phyloP scores from a whole-genome alignment of 352 stramenopile species.

The Stephanocyclus meneghinianus region DNA sequence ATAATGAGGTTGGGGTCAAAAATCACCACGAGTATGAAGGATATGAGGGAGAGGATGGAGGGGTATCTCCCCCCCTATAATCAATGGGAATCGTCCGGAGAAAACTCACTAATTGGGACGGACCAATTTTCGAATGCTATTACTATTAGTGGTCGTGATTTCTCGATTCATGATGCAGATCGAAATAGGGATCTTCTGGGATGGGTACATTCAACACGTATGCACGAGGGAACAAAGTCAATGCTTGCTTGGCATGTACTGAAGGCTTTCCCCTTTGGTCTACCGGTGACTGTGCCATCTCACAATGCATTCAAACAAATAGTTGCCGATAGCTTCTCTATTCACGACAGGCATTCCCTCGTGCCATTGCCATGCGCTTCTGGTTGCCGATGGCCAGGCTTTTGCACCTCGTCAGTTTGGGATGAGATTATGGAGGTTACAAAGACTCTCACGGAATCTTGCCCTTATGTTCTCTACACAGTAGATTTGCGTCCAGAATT shows the following conservation, averaged over 20 bases:
- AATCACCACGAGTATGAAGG: slow-evolving; percentile 42
- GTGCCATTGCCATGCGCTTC: slow-evolving; percentile 41
- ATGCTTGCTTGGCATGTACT: slow-evolving; percentile 52
- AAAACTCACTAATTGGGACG: not conserved
- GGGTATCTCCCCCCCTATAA: slow-evolving; percentile 28
- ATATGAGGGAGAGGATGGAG: slow-evolving; percentile 39
- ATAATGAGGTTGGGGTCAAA: slow-evolving; percentile 48
- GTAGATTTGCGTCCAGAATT: slow-evolving; percentile 57
- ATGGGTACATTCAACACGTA: slow-evolving; percentile 36
- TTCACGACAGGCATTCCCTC: slow-evolving; percentile 23
- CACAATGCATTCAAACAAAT: slow-evolving; percentile 24
- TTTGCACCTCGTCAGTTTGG: slow-evolving; percentile 44
- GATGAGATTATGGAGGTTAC: slow-evolving; percentile 49
- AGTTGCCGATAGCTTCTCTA: slow-evolving; percentile 28
- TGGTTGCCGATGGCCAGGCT: slow-evolving; percentile 37
- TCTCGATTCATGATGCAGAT: slow-evolving; percentile 30
- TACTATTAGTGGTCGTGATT: slow-evolving; percentile 12
- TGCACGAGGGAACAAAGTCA: slow-evolving; percentile 44
- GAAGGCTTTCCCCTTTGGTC: slow-evolving; percentile 50
- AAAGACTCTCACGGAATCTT: slow-evolving; percentile 57
- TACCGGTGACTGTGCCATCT: slow-evolving; percentile 18
- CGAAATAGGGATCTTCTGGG: slow-evolving; percentile 48
- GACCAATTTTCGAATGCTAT: not conserved
- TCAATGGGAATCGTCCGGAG: slow-evolving; percentile 19
- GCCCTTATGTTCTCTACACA: slow-evolving; percentile 66